Base-by-base conservation (phyloP, 306 rosid genomes). In the Corylus heterophylla region DNA sequence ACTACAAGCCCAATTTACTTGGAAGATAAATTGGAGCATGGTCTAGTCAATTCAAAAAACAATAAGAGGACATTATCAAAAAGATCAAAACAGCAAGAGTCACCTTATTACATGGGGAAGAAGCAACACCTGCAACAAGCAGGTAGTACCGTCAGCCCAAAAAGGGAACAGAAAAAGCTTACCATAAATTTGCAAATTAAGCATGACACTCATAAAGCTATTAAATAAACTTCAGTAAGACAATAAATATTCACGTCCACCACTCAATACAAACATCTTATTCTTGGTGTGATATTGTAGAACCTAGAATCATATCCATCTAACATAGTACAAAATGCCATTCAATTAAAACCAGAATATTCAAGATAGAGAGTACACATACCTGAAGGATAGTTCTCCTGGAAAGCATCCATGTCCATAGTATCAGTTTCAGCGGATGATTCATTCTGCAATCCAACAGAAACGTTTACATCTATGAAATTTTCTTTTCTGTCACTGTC, bases 371-470 rank as follows among this genome's bases (percentile, higher is more conserved):
- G 69, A n/a, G 52, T 47, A 54, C 44, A 67, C 39, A 71, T 89
- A 95, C 99, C 96, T 48, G 88, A 74, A 73, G 71, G 83, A 76
- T 69, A 77, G 82, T 89, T 87, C 79, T 85, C 87, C 77, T 51
- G 90, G 48, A 86, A 87, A 64, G 83, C 83, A 82, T 85, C 82
- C 54, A 93, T 86, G 82, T 88, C 92, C 97, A 95, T 84, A 67
- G 88, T 74, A 83, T 84, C 89, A 73, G 94, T 92, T 77, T 91
- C 94, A 78, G 97, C 86, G 61, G 96, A 93, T 67, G 96, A 92
- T 80, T 88, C 94, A 45, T 88, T 86, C 82, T 69, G 83, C 87
- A 81, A 51, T 79, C 74, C 83, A 58, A 79, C 68, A 31, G 86
- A 75, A 79, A 76, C 54, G 75, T 82, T 75, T 69, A 75, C 75